A percentile compares a stretch with the other conserved stretches of the same genome.
Evolutionary conservation across 176 grass and related monocot species (phyloP).

Genomic region (Elaeis guineensis): DNA sequence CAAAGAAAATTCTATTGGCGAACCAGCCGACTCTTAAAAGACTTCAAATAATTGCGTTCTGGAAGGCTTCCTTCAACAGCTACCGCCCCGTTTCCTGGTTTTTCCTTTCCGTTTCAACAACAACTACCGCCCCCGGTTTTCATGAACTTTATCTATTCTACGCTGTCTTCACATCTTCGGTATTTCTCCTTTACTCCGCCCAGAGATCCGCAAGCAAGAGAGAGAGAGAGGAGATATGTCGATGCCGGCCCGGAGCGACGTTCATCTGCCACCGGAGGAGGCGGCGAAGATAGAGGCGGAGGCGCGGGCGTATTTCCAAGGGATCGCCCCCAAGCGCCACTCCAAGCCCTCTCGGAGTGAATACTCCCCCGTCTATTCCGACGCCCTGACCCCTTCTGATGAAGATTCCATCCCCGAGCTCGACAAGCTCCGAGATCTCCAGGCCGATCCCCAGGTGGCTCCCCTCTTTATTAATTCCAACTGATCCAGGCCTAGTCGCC

Average conservation of each 20-base stretch:
- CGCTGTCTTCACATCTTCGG: too few relatives aligned
- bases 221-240: constrained; percentile 16
- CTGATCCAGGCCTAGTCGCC: background rate
- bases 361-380: constrained; percentile 41
- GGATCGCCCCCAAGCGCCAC: constrained; percentile 61
- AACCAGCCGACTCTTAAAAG: too few relatives aligned
- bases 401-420: constrained; percentile 42
- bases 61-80: too few relatives aligned
- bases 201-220: too few relatives aligned
- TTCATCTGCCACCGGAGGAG: constrained; percentile 38
- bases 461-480: too few relatives aligned
- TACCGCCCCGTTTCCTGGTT: too few relatives aligned
- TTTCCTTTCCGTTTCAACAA: too few relatives aligned
- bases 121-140: too few relatives aligned
- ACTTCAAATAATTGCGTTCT: too few relatives aligned
- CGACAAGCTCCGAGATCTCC: constrained; percentile 47
- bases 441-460: constrained; percentile 40
- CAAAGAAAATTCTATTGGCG: too few relatives aligned
- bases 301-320: constrained; percentile 53
- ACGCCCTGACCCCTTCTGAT: constrained; percentile 18
- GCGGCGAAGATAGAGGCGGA: constrained; percentile 45
- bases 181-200: too few relatives aligned
- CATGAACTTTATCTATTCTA: too few relatives aligned
- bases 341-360: constrained; percentile 82
- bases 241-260: constrained; percentile 64